Evolutionary conservation across 1,284 basidiomycete genomes (phyloP), one percentile per base, ranked within the genome.

Genomic region (Marasmius oreades): DNA sequence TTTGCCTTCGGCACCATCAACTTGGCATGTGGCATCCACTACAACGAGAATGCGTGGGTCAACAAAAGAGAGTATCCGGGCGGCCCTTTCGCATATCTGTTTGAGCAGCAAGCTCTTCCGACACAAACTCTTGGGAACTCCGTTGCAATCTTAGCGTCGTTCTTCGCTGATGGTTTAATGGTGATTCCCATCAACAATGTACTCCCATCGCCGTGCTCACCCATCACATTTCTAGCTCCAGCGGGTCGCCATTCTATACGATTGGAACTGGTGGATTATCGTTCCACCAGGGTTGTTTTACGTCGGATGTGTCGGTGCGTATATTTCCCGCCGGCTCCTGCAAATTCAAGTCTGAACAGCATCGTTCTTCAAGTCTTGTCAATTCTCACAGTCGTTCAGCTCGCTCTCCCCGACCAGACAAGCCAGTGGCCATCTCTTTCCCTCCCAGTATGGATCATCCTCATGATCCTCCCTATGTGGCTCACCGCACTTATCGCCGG

Each of bases 21-120:
- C 51, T 58, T 70, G 12, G 64, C 64, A 8, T 66, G 66, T 55
- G 63, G 58, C 42, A 65, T 70, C 46, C 57, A 58, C 16, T 70
- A 66, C 52, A 69, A 67, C 55, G 61, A 70, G 53, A 62, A 62
- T 47, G 65, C 67, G 6, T 70, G 64, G 61, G 58, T 70, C 20
- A 66, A 69, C 50, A 62, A 68, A 28, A 61, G 67, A 1, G 62
- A 65, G 24, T 69, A 67, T 55, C 67, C 67, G 18, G 66, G 67
- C 23, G 55, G 55, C 5, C 54, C 57, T 16, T 53, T 58, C 44
- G 44, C 31, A 16, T 55, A 52, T 51, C 26, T 57, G 26, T 46
- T 54, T 2, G 52, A 54, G 53, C 39, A 58, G 39, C 44, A 39
- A 22, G 4, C 20, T n/a, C 20, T 31, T 28, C 24, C 51, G n/a